Conservation (phyloP, 352 stramenopile genomes). For the Globisporangium middletonii region DNA sequence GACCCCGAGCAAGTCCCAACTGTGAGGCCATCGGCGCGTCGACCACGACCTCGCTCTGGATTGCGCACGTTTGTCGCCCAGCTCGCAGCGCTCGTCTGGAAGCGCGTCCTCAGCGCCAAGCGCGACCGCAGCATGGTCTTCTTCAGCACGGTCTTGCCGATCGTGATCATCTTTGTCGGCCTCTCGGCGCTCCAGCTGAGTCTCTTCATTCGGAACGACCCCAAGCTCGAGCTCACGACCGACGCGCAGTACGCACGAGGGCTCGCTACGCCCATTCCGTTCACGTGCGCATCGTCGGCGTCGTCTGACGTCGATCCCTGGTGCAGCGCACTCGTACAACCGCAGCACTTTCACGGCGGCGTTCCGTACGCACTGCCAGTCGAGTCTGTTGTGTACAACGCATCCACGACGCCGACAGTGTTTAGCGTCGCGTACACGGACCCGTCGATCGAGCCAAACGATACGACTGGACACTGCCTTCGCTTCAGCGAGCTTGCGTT, state of each 20-base stretch:
- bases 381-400: conserved; percentile 30
- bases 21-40: neutral
- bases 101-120: conserved; percentile 43
- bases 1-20: neutral
- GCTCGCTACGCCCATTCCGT: conserved; percentile 32
- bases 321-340: conserved; percentile 18
- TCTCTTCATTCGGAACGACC: conserved; percentile 42
- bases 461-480: conserved; percentile 52
- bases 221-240: conserved; percentile 29
- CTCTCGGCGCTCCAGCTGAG: conserved; percentile 53
- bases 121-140: conserved; percentile 66
- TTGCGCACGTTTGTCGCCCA: conserved; percentile 30
- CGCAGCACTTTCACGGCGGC: conserved; percentile 21
- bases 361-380: conserved; percentile 24
- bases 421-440: conserved; percentile 48
- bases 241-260: conserved; percentile 26
- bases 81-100: conserved; percentile 49
- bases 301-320: conserved; percentile 7
- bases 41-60: neutral
- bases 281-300: conserved; percentile 27
- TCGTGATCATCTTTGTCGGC: conserved; percentile 60
- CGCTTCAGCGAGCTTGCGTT: conserved; percentile 52
- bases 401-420: conserved; percentile 24
- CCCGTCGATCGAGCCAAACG: conserved; percentile 31
- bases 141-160: conserved; percentile 66